Evolutionary conservation across 2,329 filamentous ascomycete species (phyloP).

Genomic region (Colletotrichum neosansevieriae): DNA sequence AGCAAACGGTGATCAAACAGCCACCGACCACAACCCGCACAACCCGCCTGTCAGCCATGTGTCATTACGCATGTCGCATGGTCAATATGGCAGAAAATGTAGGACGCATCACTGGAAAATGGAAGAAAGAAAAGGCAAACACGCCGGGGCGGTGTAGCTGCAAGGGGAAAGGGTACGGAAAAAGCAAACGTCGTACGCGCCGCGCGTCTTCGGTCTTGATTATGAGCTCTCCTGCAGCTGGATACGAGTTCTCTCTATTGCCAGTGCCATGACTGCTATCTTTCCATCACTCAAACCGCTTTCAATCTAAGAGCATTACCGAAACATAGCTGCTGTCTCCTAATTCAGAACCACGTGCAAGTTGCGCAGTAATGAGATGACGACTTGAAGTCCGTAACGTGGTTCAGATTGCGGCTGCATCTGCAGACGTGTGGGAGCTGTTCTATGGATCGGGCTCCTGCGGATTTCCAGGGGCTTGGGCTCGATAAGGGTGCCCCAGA

Average conservation of each 20-base stretch:
- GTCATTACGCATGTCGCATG: neutral
- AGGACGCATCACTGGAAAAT: neutral
- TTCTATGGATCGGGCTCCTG: neutral
- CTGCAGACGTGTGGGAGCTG: neutral
- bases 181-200: neutral
- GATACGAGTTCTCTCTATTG: neutral
- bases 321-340: neutral
- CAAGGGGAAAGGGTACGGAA: neutral
- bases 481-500: constrained; percentile 15
- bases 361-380: neutral
- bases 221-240: neutral
- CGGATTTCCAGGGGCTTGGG: constrained; percentile 18
- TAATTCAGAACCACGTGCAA: neutral
- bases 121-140: constrained; percentile 12
- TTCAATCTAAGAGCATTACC: neutral
- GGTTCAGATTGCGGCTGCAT: neutral
- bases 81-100: neutral
- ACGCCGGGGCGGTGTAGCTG: constrained; percentile 5
- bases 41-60: neutral
- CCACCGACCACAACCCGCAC: no score
- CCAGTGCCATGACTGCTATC: neutral
- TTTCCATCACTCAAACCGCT: neutral
- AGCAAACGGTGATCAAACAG: no score
- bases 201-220: neutral
- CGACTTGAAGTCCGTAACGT: neutral